These are phyloP conservation scores for Alternaria triticina DNA, from an alignment of 2,329 filamentous ascomycete species.

Conservation along the genomic window DNA sequence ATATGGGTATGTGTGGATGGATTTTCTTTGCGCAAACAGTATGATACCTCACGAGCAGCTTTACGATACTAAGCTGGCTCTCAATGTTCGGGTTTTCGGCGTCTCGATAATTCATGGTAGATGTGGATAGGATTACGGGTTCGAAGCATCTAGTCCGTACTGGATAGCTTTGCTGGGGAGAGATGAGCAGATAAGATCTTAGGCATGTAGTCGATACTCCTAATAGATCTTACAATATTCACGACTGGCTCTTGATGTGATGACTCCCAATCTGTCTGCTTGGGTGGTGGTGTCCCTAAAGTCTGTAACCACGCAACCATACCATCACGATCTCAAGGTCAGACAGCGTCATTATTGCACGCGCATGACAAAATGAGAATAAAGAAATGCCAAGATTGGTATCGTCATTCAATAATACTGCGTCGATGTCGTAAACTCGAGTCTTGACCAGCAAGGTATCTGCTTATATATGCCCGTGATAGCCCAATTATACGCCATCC, in stretches of 20 bases:
- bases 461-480: conserved; percentile 1
- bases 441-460: neutral
- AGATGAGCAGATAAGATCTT: conserved; percentile 15
- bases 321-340: neutral
- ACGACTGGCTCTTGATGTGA: neutral
- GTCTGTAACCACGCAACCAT: neutral
- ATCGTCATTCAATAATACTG: conserved; percentile 3
- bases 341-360: neutral
- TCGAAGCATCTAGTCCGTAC: conserved; percentile 17
- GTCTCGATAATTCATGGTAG: conserved; percentile 14
- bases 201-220: conserved; percentile 25
- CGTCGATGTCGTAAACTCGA: neutral
- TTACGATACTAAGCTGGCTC: conserved; percentile 27
- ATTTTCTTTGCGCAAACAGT: conserved; percentile 29
- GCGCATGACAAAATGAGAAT: neutral
- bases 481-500: neutral
- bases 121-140: conserved; percentile 19
- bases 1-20: conserved; percentile 29
- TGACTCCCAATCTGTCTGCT: neutral
- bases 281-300: neutral
- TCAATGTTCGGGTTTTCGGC: conserved; percentile 17
- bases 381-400: neutral
- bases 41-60: conserved; percentile 37
- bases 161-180: conserved; percentile 20
- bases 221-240: conserved; percentile 18